Evolutionary conservation across 2,329 filamentous ascomycete genomes (phyloP).

Genomic region (Sarocladium kiliense): DNA sequence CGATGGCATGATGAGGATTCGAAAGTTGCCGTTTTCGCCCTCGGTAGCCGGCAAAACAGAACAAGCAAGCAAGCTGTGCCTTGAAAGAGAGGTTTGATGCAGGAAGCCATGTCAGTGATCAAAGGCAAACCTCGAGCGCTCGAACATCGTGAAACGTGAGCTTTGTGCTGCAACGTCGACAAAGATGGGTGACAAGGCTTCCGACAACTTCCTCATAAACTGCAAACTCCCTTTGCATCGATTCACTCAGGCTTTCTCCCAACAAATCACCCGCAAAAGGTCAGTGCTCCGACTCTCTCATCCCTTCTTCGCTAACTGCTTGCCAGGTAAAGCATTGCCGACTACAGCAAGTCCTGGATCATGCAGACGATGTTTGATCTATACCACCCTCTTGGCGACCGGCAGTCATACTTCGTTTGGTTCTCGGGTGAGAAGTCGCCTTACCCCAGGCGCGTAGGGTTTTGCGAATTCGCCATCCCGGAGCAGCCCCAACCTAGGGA

Average conservation of each 20-base stretch:
- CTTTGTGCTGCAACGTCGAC: background rate
- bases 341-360: background rate
- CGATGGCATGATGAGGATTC: no score
- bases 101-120: background rate
- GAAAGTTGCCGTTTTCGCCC: no score
- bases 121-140: background rate
- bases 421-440: background rate
- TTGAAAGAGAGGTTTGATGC: background rate
- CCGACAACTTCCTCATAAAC: background rate
- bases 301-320: background rate
- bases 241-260: background rate
- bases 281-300: background rate
- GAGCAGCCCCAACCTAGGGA: no score
- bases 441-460: background rate
- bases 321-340: background rate
- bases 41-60: no score
- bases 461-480: background rate
- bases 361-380: background rate
- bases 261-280: background rate
- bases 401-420: background rate
- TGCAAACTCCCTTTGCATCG: background rate
- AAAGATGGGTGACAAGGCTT: background rate
- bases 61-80: no score
- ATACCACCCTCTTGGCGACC: conserved; percentile 2
- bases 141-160: background rate